A percentile compares a stretch with the other conserved stretches of the same genome.
Evolutionary conservation across 345 rosid species (phyloP).

Genomic region (Dimocarpus longan): DNA sequence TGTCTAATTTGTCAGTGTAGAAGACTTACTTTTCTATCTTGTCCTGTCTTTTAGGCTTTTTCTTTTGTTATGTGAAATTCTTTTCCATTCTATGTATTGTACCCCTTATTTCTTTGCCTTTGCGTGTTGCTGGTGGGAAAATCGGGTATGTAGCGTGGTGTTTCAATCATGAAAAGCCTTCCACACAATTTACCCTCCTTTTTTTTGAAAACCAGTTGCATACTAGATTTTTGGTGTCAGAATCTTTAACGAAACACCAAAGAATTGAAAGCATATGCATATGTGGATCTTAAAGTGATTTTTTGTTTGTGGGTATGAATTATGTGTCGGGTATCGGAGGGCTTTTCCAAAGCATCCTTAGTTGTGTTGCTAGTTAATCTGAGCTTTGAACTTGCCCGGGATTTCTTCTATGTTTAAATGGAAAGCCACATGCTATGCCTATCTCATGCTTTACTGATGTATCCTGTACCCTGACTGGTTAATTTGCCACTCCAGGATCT

Average conservation of each 20-base stretch:
- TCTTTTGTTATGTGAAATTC: not conserved
- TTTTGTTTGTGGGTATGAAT: not conserved
- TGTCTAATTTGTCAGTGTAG: not conserved
- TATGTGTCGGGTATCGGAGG: not conserved
- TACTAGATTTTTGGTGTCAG: not conserved
- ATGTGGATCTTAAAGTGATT: not conserved
- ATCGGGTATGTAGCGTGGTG: no score
- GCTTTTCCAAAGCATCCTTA: not conserved
- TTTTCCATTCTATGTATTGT: not conserved
- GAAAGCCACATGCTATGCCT: not conserved
- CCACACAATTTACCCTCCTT: no score
- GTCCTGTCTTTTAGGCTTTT: not conserved
- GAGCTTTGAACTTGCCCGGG: not conserved
- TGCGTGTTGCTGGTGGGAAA: no score
- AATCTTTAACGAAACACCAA: not conserved
- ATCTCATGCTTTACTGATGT: not conserved
- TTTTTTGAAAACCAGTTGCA: not conserved
- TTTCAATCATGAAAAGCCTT: no score
- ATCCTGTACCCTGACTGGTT: not conserved
- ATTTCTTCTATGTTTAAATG: not conserved
- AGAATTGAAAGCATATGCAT: not conserved
- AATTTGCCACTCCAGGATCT: conserved; percentile 63
- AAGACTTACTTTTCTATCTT: not conserved
- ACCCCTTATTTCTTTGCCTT: no score
- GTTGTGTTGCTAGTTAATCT: not conserved